Conservation (phyloP, 148 eudicot genomes). For the Rhododendron williamsianum region DNA sequence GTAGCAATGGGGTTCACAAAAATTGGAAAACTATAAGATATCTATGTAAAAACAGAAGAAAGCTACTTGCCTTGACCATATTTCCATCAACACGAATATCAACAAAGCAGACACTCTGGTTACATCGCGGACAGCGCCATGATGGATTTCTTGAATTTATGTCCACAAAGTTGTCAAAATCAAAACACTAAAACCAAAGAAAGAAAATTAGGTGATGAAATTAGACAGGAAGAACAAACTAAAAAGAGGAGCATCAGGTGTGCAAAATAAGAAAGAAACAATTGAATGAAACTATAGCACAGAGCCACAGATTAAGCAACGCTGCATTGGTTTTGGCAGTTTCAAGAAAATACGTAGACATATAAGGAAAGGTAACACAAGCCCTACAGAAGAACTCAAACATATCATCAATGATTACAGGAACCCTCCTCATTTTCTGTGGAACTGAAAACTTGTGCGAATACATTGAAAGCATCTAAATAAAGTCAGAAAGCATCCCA, state of each 20-base stretch:
- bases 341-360: not conserved
- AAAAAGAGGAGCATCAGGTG: not conserved
- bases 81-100: constrained; percentile 79
- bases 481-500: not conserved
- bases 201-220: constrained; percentile 12
- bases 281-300: not conserved
- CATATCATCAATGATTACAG: not conserved
- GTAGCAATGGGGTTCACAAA: not conserved
- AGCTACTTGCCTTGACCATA: constrained; percentile 66
- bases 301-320: not conserved
- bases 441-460: not conserved
- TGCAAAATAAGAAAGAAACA: not conserved
- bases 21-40: not conserved
- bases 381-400: not conserved
- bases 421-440: not conserved
- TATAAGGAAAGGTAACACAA: not conserved
- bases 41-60: not conserved
- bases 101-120: constrained; percentile 67
- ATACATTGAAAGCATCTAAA: not conserved
- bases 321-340: not conserved
- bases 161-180: constrained; percentile 64
- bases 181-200: constrained; percentile 58
- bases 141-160: constrained; percentile 74
- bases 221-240: not conserved
- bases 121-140: constrained; percentile 93